These are phyloP conservation scores for Phialophora chinensis DNA, from an alignment of 2,329 filamentous ascomycete genomes.

Conservation along the genomic window DNA sequence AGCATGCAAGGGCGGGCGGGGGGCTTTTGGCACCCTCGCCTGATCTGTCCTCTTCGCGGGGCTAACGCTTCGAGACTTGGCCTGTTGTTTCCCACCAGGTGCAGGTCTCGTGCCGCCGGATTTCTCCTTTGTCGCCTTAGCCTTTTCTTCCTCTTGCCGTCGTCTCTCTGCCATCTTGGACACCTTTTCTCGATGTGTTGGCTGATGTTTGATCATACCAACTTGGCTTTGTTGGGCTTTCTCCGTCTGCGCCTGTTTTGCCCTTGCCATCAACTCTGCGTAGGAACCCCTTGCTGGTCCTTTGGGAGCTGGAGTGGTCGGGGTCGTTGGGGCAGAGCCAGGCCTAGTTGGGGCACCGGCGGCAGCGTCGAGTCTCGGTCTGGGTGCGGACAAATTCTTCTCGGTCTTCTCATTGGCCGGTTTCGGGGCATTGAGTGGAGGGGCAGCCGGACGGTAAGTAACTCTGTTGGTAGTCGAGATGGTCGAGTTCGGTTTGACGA, in stretches of 20 bases:
- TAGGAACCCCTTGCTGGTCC: constrained; percentile 61
- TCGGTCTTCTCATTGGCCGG: constrained; percentile 18
- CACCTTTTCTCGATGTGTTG: constrained; percentile 59
- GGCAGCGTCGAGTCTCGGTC: constrained; percentile 26
- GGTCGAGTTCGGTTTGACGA: constrained; percentile 31
- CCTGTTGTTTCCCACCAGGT: constrained; percentile 21
- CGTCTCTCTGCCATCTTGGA: constrained; percentile 59
- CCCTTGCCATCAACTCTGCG: constrained; percentile 66
- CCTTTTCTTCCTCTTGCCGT: constrained; percentile 52
- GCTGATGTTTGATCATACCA: constrained; percentile 63
- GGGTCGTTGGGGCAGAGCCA: constrained; percentile 25
- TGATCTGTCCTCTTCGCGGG: constrained; percentile 44
- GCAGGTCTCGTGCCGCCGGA: constrained; percentile 42
- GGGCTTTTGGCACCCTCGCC: constrained; percentile 32
- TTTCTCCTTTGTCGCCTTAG: constrained; percentile 48
- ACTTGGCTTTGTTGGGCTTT: constrained; percentile 50
- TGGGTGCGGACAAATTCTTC: constrained; percentile 5
- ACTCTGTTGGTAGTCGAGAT: constrained; percentile 26
- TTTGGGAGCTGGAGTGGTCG: constrained; percentile 29
- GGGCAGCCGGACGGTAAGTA: constrained; percentile 27
- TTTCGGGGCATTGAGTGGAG: constrained; percentile 31
- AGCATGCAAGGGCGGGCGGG: constrained; percentile 36
- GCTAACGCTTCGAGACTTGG: constrained; percentile 34
- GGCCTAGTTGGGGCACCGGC: constrained; percentile 17
- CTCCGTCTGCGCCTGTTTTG: constrained; percentile 52